These are phyloP conservation scores for Penicillium sp. DNA, from an alignment of 2,329 filamentous ascomycete genomes.

Conservation along the genomic window DNA sequence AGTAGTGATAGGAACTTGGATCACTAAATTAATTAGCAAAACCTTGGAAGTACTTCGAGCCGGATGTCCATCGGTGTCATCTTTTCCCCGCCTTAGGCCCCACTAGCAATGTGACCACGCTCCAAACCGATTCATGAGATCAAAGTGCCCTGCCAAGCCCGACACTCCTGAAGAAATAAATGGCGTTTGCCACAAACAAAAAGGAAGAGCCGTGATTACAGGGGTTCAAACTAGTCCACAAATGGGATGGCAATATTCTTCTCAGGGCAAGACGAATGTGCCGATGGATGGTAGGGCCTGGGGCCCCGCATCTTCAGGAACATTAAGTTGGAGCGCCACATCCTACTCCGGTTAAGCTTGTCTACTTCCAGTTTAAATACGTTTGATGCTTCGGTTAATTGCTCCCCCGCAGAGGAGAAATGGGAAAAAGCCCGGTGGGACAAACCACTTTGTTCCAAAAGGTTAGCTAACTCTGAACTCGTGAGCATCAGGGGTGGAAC, in stretches of 20 bases:
- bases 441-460: neutral
- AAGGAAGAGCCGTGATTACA: neutral
- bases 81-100: neutral
- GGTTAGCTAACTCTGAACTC: neutral
- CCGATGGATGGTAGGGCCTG: neutral
- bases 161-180: neutral
- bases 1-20: neutral
- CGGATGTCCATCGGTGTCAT: neutral
- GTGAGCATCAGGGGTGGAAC: neutral
- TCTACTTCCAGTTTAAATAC: neutral
- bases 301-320: neutral
- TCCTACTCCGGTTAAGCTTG: slow-evolving; percentile 2
- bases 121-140: neutral
- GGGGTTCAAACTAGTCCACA: neutral
- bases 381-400: slow-evolving; percentile 7
- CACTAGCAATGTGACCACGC: neutral
- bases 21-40: neutral
- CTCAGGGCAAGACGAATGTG: neutral
- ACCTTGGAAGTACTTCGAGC: neutral
- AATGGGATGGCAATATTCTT: neutral
- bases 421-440: slow-evolving; percentile 21
- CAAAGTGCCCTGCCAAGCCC: neutral
- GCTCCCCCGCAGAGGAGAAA: neutral
- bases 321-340: neutral
- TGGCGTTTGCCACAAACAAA: neutral